Percentiles rank a stretch among this genome's conserved stretches.
These are phyloP conservation scores for Persicaria tinctoria DNA, from an alignment of 148 eudicot species.

Conservation along the genomic window DNA sequence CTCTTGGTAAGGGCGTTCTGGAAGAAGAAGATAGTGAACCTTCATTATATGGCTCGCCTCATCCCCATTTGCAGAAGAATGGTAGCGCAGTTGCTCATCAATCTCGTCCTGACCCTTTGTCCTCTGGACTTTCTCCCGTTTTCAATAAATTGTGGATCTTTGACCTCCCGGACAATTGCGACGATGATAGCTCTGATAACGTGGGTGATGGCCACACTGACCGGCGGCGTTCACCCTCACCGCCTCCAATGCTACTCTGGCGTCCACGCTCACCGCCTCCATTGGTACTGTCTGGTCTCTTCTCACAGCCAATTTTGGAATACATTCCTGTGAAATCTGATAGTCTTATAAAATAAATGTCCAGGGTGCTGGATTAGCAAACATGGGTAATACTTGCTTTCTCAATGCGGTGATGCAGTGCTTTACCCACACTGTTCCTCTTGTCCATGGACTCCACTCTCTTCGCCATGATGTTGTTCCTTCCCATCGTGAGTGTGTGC, in stretches of 20 bases:
- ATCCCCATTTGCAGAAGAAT: neutral
- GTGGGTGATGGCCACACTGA: neutral
- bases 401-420: slow-evolving; percentile 73
- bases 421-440: slow-evolving; percentile 69
- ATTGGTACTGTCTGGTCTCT: neutral
- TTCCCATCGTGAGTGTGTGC: slow-evolving; percentile 36
- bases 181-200: neutral
- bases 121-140: neutral
- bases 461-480: slow-evolving; percentile 27
- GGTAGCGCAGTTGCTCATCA: neutral
- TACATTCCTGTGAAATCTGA: neutral
- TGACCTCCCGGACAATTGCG: neutral
- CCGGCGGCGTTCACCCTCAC: neutral
- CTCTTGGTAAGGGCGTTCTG: neutral
- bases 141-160: neutral
- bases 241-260: neutral
- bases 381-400: slow-evolving; percentile 69
- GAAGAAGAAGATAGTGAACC: neutral
- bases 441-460: slow-evolving; percentile 50
- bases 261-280: slow-evolving; percentile 6
- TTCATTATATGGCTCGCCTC: neutral
- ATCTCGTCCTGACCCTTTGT: neutral
- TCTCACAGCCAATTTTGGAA: neutral
- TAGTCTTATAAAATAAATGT: neutral
- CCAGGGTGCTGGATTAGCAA: slow-evolving; percentile 61